These are phyloP conservation scores for Saccharomycopsis babjevae DNA, from an alignment of 805 yeast species.

Conservation along the genomic window DNA sequence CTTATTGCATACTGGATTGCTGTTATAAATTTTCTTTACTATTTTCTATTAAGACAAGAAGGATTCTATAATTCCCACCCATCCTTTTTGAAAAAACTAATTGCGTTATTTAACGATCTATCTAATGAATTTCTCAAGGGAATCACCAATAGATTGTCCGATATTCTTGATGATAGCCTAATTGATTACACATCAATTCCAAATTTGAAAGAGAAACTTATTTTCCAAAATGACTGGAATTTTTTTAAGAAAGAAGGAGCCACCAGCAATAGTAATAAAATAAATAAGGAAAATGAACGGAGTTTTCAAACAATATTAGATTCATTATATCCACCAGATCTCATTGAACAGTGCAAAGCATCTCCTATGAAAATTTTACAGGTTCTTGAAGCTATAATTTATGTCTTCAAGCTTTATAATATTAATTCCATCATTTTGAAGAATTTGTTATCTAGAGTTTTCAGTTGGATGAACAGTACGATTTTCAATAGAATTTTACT, in stretches of 20 bases:
- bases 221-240: conserved; percentile 63
- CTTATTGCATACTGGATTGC: conserved; percentile 82
- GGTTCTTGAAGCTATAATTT: conserved; percentile 77
- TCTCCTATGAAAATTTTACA: conserved; percentile 83
- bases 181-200: conserved; percentile 75
- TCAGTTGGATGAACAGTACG: conserved; percentile 65
- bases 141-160: conserved; percentile 48
- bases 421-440: conserved; percentile 70
- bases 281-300: conserved; percentile 34
- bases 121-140: conserved; percentile 58
- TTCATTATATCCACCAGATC: conserved; percentile 78
- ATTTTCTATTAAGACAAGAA: conserved; percentile 55
- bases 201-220: conserved; percentile 55
- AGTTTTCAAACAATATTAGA: conserved; percentile 55
- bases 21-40: conserved; percentile 63
- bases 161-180: conserved; percentile 53
- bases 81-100: conserved; percentile 46
- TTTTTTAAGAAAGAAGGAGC: conserved; percentile 33
- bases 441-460: conserved; percentile 62
- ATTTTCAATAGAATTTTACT: conserved; percentile 65
- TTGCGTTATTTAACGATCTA: conserved; percentile 46
- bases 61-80: conserved; percentile 47
- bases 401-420: conserved; percentile 72
- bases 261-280: conserved; percentile 17
- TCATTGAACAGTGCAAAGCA: conserved; percentile 70